phyloP scores from a whole-genome alignment of 2,329 filamentous ascomycete species.

The Hymenoscyphus albidus region DNA sequence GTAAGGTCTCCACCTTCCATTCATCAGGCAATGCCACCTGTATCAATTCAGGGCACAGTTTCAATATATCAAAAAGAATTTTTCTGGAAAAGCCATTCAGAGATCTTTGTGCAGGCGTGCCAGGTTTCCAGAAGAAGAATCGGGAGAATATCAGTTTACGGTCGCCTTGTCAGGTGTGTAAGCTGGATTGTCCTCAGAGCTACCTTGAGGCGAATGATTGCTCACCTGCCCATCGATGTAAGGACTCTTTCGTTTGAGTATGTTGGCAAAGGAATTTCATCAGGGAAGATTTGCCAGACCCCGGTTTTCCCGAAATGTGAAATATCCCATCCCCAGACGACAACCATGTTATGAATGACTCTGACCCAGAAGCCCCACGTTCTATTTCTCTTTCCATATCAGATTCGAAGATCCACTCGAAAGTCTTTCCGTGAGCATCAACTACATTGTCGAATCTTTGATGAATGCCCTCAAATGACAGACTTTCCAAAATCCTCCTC shows the following conservation, averaged over 20 bases:
- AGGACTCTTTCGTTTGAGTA: background rate
- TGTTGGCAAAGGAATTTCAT: background rate
- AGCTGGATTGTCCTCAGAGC: background rate
- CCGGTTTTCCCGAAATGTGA: background rate
- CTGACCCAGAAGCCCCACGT: background rate
- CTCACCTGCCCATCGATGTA: background rate
- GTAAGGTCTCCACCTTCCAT: background rate
- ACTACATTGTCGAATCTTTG: background rate
- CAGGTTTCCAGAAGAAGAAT: slow-evolving; percentile 1
- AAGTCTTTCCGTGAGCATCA: background rate
- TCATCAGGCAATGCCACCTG: background rate
- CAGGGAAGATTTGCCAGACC: background rate
- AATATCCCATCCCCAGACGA: background rate
- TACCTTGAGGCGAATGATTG: background rate
- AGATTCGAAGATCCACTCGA: background rate
- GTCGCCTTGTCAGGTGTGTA: background rate
- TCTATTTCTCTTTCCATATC: background rate
- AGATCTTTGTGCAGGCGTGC: background rate
- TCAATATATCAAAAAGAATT: background rate
- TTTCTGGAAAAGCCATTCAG: background rate
- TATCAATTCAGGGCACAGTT: background rate
- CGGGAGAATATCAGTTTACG: background rate
- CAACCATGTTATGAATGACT: background rate
- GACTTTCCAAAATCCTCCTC: background rate
- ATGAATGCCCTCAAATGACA: background rate